Conservation (phyloP, 495 filamentous ascomycete genomes). For the Cercophora samala region DNA sequence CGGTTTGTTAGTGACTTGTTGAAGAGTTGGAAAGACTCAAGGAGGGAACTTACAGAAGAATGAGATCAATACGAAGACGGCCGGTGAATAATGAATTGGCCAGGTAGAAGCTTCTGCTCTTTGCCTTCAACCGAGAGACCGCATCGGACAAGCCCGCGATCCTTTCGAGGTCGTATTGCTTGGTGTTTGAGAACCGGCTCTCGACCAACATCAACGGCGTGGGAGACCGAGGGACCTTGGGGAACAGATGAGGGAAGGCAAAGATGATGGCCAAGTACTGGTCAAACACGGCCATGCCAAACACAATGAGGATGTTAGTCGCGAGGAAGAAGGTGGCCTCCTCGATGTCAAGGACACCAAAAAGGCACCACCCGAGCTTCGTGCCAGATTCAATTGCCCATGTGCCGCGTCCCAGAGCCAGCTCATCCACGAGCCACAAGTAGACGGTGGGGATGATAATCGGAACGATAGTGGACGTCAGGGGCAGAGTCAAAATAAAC, state of each 20-base stretch:
- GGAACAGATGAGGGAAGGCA: slow-evolving; percentile 52
- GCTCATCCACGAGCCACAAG: slow-evolving; percentile 63
- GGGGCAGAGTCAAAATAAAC: slow-evolving; percentile 55
- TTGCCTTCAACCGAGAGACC: slow-evolving; percentile 48
- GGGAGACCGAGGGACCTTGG: slow-evolving; percentile 37
- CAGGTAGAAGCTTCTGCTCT: slow-evolving; percentile 67
- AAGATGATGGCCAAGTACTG: slow-evolving; percentile 56
- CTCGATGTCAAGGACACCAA: slow-evolving; percentile 63
- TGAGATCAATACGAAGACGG: slow-evolving; percentile 60
- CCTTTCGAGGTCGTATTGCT: slow-evolving; percentile 48
- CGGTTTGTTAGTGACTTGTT: background rate
- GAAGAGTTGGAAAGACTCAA: background rate
- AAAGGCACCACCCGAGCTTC: slow-evolving; percentile 55
- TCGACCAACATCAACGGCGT: slow-evolving; percentile 45
- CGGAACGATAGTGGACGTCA: slow-evolving; percentile 49
- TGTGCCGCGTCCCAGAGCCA: slow-evolving; percentile 58
- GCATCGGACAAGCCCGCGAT: slow-evolving; percentile 55
- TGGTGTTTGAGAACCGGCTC: slow-evolving; percentile 43
- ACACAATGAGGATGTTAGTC: slow-evolving; percentile 62
- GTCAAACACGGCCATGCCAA: slow-evolving; percentile 63
- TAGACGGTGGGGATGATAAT: slow-evolving; percentile 61
- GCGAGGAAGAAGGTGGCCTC: slow-evolving; percentile 66
- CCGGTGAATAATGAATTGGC: slow-evolving; percentile 62
- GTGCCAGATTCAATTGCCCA: slow-evolving; percentile 64
- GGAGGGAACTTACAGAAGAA: slow-evolving; percentile 48